Evolutionary conservation across 2,329 filamentous ascomycete species (phyloP), one percentile per base, ranked within the genome.

Genomic region (Colletotrichum melonis): DNA sequence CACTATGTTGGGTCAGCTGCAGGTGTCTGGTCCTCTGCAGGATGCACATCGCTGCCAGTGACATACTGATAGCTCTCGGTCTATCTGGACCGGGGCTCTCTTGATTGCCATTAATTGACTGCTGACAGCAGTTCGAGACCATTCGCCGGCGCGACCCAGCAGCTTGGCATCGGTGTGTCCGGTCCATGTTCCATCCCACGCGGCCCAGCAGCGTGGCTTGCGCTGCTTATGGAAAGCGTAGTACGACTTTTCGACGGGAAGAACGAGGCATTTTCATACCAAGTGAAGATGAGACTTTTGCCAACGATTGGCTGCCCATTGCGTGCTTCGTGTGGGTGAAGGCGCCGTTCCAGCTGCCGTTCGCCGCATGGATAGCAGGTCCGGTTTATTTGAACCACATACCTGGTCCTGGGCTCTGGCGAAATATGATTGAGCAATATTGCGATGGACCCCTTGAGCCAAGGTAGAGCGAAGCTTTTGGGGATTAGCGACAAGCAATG

Each of bases 401-500:
- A n/a, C 49, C n/a, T 28, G 9, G 26, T 46, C 30, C 24, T 28
- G 32, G 42, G 42, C 14, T 26, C 49, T 11, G 16, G 38, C 4
- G 42, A 49, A 22, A 49, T 49, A 7, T 49, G 14, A n/a, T 30
- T 22, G 28, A 62, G 32, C 14, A 19, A 32, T 19, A 12, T 32
- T 60, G 19, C 24, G n/a, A 49, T n/a, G 16, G 12, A 11, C 14
- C 42, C 35, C 11, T 49, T 24, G 16, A 19, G 70, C 70, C 70
- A 73, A 70, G 60, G 26, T 5, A 58, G 22, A 62, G 71, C 71
- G 67, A 73, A 73, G 71, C 71, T 71, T 73, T 70, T 66, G 19
- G 26, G 38, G 55, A 56, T 11, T 19, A 26, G 16, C n/a, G 38
- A 70, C 62, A 71, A 71, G 71, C 56, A 66, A 73, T 54, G 67